These are phyloP conservation scores for Cantharellus anzutake DNA, from an alignment of 768 basidiomycete species.

Conservation along the genomic window DNA sequence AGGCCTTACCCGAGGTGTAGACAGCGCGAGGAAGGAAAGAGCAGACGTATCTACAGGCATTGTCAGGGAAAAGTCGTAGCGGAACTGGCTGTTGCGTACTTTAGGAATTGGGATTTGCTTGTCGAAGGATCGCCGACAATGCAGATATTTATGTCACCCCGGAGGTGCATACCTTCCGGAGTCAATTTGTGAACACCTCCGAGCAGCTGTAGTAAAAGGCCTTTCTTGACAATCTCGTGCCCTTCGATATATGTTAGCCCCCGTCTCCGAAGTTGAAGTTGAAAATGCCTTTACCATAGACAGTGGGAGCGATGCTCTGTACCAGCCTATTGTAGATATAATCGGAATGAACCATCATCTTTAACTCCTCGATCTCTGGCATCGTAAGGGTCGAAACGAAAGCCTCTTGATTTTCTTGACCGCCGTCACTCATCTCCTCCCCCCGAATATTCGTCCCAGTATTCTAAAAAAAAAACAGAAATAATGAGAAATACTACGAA, in stretches of 20 bases:
- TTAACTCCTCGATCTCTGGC: conserved; percentile 89
- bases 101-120: conserved; percentile 96
- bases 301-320: conserved; percentile 89
- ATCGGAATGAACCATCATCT: conserved; percentile 82
- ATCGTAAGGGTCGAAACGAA: conserved; percentile 82
- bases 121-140: conserved; percentile 95
- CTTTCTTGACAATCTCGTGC: conserved; percentile 98
- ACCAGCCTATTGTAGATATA: conserved; percentile 91
- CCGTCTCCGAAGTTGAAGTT: background rate
- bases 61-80: background rate
- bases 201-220: conserved; percentile 88
- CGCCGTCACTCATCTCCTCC: conserved; percentile 65
- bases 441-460: conserved; percentile 19
- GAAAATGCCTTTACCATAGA: conserved; percentile 37
- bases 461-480: background rate
- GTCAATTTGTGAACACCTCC: conserved; percentile 98
- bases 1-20: conserved; percentile 98
- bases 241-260: conserved; percentile 17
- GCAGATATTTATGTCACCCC: conserved; percentile 96
- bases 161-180: conserved; percentile 88
- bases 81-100: conserved; percentile 32
- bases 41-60: conserved; percentile 63
- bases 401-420: conserved; percentile 49
- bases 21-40: conserved; percentile 95
- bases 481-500: background rate